A percentile compares a stretch with the other conserved stretches of the same genome.
These are phyloP conservation scores for Glutinoglossum americanum DNA, from an alignment of 495 filamentous ascomycete species.

Conservation along the genomic window DNA sequence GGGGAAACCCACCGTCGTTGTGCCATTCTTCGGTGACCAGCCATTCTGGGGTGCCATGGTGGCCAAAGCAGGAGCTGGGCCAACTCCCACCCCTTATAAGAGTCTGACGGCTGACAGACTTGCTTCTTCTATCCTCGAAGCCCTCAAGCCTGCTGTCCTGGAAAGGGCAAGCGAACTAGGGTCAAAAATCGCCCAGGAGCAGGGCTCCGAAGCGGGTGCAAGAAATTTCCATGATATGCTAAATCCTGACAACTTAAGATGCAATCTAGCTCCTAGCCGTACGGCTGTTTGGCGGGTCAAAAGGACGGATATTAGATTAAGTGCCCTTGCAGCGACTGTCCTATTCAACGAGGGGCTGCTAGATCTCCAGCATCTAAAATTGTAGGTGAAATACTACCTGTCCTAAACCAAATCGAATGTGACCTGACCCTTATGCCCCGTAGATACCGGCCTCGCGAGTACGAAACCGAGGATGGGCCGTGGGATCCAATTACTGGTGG, in stretches of 20 bases:
- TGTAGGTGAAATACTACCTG: conserved; percentile 25
- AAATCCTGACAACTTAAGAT: conserved; percentile 35
- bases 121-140: conserved; percentile 35
- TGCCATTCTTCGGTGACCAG: conserved; percentile 76
- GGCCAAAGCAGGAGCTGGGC: conserved; percentile 47
- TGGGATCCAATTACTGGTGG: conserved; percentile 51
- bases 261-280: conserved; percentile 37
- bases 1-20: conserved; percentile 49
- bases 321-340: conserved; percentile 44
- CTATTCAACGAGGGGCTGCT: conserved; percentile 38
- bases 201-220: conserved; percentile 39
- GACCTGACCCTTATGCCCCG: background rate
- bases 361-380: conserved; percentile 40
- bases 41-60: conserved; percentile 71
- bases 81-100: conserved; percentile 46
- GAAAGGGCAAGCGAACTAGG: conserved; percentile 36
- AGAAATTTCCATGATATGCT: conserved; percentile 50
- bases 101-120: conserved; percentile 40
- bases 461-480: conserved; percentile 50
- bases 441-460: conserved; percentile 46
- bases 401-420: background rate
- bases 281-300: conserved; percentile 51
- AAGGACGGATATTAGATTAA: conserved; percentile 38
- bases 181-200: conserved; percentile 37
- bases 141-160: conserved; percentile 31